Base-by-base conservation (phyloP, 164 flowering plant species). In the Echeveria elegans region DNA sequence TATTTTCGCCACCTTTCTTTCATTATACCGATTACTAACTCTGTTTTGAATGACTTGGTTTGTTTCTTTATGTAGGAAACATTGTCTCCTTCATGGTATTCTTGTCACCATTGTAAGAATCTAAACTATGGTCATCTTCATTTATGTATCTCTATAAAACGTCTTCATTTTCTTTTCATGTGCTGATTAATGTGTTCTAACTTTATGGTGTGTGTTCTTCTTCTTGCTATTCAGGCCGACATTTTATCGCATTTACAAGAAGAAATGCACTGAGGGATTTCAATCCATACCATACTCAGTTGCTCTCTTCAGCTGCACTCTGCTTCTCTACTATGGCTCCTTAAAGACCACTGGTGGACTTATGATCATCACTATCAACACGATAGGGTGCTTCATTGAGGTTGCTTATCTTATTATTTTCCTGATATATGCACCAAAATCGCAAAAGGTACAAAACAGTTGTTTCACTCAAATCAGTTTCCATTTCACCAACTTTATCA, bases 271-370 rank as follows among this genome's bases (percentile, higher is more conserved):
- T 2, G 83, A 86, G 76, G 96, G 84, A 15, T 91, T 86, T 61
- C 91, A 86, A 30, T 78, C 90, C 19, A 69, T 91, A 30, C 93
- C 97, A 11, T 91, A 91, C 52, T 73, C 85, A 11, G 88, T 88
- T 0, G 87, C 97, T 43, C 77, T 91, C 0, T 82, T 91, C 37
- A 87, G 97, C 75, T 81, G 89, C 61, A 83, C 78, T 81, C 24
- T 88, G 14, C 65, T 75, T 69, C 70, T 90, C 31, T 90, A 83
- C 72, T 90, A 90, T 66, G 90, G 79, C 16, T 66, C 73, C 59
- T 72, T 88, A 61, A 90, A 88, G 74, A 38, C 75, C 0, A 30
- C 36, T 4, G 65, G 82, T 63, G 86, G 79, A 0, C 6, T 76
- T 6, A 60, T 90, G 79, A 75, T 90, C 32, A 75, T 83, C 38